A percentile compares a stretch with the other conserved stretches of the same genome.
phyloP scores from a whole-genome alignment of 179 eudicot species.

The Silene vulgaris region DNA sequence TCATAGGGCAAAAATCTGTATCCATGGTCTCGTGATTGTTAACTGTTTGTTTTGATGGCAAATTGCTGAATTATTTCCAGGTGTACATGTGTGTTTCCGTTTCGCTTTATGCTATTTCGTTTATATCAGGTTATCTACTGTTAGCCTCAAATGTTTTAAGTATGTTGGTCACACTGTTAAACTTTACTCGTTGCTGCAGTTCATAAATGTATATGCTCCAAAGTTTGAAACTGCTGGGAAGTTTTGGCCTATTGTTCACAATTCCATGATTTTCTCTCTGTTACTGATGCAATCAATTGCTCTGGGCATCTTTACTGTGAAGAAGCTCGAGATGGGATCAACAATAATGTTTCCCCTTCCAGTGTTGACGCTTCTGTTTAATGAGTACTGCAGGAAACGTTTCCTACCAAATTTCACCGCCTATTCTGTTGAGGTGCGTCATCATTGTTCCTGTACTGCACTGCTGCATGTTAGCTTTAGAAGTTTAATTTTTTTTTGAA shows the following conservation, averaged over 20 bases:
- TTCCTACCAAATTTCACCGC: slow-evolving; percentile 57
- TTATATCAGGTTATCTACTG: not conserved
- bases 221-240: slow-evolving; percentile 64
- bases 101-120: not conserved
- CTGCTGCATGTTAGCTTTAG: not conserved
- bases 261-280: slow-evolving; percentile 60
- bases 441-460: not conserved
- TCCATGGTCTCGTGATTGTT: not conserved
- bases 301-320: slow-evolving; percentile 61
- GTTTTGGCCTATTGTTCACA: slow-evolving; percentile 67
- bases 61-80: not conserved
- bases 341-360: slow-evolving; percentile 53
- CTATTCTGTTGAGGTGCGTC: slow-evolving; percentile 58
- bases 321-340: slow-evolving; percentile 49
- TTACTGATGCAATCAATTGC: slow-evolving; percentile 68
- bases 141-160: not conserved
- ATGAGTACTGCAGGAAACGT: slow-evolving; percentile 66
- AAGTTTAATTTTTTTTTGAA: too few relatives aligned
- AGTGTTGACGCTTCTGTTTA: slow-evolving; percentile 58
- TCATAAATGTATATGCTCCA: slow-evolving; percentile 58
- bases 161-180: not conserved
- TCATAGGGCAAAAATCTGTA: too few relatives aligned
- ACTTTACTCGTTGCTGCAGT: slow-evolving; percentile 35
- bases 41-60: not conserved
- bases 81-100: not conserved